Conservation (phyloP, 495 filamentous ascomycete genomes). For the Penicillium atrosanguineum region DNA sequence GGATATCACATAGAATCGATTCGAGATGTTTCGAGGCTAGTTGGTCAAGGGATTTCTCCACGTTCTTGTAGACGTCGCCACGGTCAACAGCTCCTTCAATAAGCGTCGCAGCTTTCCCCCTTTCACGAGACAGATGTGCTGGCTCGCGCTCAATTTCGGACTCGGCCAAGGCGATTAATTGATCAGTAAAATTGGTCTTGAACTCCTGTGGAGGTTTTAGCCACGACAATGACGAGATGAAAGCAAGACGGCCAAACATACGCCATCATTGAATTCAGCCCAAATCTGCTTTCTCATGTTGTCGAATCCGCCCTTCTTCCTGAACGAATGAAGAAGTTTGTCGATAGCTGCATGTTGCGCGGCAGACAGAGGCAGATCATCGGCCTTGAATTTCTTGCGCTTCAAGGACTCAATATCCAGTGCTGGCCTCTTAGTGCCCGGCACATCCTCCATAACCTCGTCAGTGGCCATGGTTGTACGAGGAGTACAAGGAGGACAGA, state of each 20-base stretch:
- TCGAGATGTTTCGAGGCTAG: constrained; percentile 64
- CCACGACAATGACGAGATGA: constrained; percentile 2
- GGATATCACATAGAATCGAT: constrained; percentile 63
- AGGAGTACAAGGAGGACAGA: constrained; percentile 3
- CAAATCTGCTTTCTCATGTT: constrained; percentile 76
- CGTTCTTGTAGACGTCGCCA: constrained; percentile 73
- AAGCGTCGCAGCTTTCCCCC: constrained; percentile 74
- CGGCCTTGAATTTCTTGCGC: constrained; percentile 75
- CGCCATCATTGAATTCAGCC: constrained; percentile 74
- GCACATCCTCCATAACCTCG: constrained; percentile 35
- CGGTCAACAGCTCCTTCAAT: constrained; percentile 86
- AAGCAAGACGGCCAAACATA: constrained; percentile 38
- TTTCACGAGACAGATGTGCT: constrained; percentile 69
- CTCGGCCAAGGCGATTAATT: constrained; percentile 70
- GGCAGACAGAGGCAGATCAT: constrained; percentile 74
- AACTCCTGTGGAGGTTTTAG: constrained; percentile 53
- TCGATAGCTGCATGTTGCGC: constrained; percentile 75
- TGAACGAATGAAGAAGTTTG: constrained; percentile 73
- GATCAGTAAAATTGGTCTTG: constrained; percentile 62
- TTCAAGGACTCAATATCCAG: constrained; percentile 38
- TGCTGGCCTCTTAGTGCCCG: constrained; percentile 26
- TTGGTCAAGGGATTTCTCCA: constrained; percentile 62
- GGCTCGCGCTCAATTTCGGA: constrained; percentile 81
- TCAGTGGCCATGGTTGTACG: constrained; percentile 40
- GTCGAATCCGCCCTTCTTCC: constrained; percentile 90